A percentile compares a stretch with the other conserved stretches of the same genome.
Evolutionary conservation across 805 yeast species (phyloP).

Genomic region (Middelhovenomyces tepae): DNA sequence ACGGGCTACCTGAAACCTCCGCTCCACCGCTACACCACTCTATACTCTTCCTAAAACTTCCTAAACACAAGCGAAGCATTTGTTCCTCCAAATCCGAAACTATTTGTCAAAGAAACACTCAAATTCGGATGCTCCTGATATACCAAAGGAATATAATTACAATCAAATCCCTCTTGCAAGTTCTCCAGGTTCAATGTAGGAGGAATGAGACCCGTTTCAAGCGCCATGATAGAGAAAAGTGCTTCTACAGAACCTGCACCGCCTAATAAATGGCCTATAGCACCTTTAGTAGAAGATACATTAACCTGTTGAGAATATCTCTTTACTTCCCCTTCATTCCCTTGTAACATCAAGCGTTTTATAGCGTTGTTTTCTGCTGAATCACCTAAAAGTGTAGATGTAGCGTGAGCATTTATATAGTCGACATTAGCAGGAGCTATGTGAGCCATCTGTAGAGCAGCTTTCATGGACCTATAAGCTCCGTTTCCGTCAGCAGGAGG

Average conservation of each 20-base stretch:
- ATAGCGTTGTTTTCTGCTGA: conserved; percentile 79
- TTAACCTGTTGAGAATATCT: conserved; percentile 14
- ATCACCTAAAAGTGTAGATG: conserved; percentile 87
- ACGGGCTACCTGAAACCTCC: too few species aligned
- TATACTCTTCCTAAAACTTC: too few species aligned
- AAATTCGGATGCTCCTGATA: conserved; percentile 35
- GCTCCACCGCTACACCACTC: too few species aligned
- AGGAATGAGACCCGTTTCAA: conserved; percentile 52
- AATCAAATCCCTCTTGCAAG: conserved; percentile 36
- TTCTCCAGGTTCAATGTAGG: conserved; percentile 73
- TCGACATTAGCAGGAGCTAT: conserved; percentile 44
- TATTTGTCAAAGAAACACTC: conserved; percentile 65
- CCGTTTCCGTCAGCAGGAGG: conserved; percentile 80
- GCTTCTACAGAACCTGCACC: conserved; percentile 96
- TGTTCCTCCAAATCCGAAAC: conserved; percentile 98
- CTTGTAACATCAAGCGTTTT: conserved; percentile 35
- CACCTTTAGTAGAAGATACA: conserved; percentile 81
- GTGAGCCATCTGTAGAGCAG: conserved; percentile 51
- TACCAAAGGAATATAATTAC: conserved; percentile 49
- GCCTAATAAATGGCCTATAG: conserved; percentile 89
- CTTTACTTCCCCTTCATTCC: conserved; percentile 25
- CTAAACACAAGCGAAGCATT: conserved; percentile 55
- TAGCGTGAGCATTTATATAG: conserved; percentile 94
- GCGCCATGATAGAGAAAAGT: conserved; percentile 63
- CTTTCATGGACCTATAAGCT: conserved; percentile 71